Base-by-base conservation (phyloP, 805 yeast genomes). In the Pichia paraexigua region DNA sequence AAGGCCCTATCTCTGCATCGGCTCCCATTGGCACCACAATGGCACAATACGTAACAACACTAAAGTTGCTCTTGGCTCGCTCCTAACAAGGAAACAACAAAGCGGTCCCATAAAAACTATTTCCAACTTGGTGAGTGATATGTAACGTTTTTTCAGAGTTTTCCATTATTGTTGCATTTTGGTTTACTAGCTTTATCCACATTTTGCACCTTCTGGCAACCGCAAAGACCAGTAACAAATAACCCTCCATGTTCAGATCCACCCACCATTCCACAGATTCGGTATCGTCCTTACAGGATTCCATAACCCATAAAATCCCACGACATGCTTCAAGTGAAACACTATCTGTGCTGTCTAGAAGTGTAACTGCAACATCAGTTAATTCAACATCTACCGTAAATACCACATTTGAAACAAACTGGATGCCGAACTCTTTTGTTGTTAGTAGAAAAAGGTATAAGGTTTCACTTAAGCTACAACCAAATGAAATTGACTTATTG, bases 401-500 rank as follows among this genome's bases (percentile, higher is more conserved):
- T 45, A 58, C 63, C 10, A 56, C 59, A 2, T 63, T 65, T 45
- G 71, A 68, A 44, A 51, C 62, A 15, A 57, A 63, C n/a, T 67
- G 69, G 68, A 48, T 68, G n/a, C 70, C 70, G 12, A 60, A 63
- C 27, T 58, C 70, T 0, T 53, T 50, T n/a, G 63, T 68, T 13
- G 59, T 62, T 17, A 56, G 63, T 17, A 64, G 59, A 42, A 50
- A 56, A 4, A 63, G 55, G 40, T 50, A 49, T 20, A 60, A 58
- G 39, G 58, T 68, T 3, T 30, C 60, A 0, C 56, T 67, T 11
- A 56, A 56, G 22, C 56, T 72, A 44, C 60, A 56, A 46, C 58
- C 61, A 24, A 58, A 55, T 44, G 81, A 78, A 53, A 76, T 76
- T 39, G 77, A 73, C 11, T 60, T 72, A 24, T 63, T 78, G 35